Evolutionary conservation across 257 asterid species (phyloP), one percentile per base, ranked within the genome.

Genomic region (Cordia subcordata): DNA sequence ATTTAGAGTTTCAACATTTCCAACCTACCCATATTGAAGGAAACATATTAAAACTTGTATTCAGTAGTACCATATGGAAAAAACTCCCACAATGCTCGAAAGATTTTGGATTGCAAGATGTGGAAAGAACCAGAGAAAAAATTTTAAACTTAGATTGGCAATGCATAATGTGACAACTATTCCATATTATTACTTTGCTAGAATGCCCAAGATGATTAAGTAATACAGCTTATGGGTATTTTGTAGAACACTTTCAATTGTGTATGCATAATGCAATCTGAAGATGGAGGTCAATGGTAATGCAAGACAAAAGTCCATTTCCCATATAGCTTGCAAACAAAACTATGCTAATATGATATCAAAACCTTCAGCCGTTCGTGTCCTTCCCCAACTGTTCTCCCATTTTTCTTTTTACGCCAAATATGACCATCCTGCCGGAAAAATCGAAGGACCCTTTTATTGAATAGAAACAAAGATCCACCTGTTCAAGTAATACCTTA

Each of bases 351-450:
- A 53, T 11, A 21, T 10, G 14, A 53, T 4, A n/a, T 51, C 27
- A 49, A 40, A 63, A 92, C 99, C 99, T 93, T 93, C 49, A 93
- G 94, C 68, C 94, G 83, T 77, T 93, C 99, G 61, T 93, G 99
- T 46, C 91, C 96, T 83, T 93, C 99, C 61, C 94, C 91, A 64
- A 84, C 82, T 60, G 96, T 81, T 77, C 79, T 79, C 72, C 94
- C 96, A 75, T 88, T 96, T 81, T 58, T 86, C 77, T 95, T 86
- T 60, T 81, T 84, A 60, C 96, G 96, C 99, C 99, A 93, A 68
- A 68, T 78, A 77, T 93, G 99, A 67, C 97, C 97, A 80, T 93
- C 99, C 71, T 77, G 88, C 11, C 97, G 97, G 42, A 93, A 93
- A 72, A 63, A 81, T 55, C 91, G 82, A 19, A 85, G 80, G 45